A percentile compares a stretch with the other conserved stretches of the same genome.
phyloP scores from a whole-genome alignment of 2,329 filamentous ascomycete genomes.

The Penicillium sp. region DNA sequence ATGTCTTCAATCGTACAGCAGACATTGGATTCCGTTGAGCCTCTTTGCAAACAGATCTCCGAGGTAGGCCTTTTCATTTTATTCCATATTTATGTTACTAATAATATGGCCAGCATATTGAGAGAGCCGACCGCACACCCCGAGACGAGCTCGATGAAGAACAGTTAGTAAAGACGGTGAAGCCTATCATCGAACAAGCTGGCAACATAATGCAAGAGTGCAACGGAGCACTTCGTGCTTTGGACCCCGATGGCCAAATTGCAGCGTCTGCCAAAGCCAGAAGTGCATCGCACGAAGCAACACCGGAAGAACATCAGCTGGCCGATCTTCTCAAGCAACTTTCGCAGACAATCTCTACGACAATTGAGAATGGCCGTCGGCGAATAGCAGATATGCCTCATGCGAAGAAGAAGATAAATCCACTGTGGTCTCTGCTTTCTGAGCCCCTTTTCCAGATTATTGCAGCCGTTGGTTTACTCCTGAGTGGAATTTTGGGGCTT shows the following conservation, averaged over 20 bases:
- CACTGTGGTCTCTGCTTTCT: conserved; percentile 70
- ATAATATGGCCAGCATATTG: conserved; percentile 61
- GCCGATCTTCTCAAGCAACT: conserved; percentile 83
- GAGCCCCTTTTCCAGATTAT: conserved; percentile 77
- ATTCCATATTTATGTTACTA: conserved; percentile 7
- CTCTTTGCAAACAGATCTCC: neutral
- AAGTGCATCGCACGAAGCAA: conserved; percentile 69
- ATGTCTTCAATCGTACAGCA: neutral
- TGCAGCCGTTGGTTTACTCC: neutral
- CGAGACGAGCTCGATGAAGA: conserved; percentile 89
- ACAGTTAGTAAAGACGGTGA: conserved; percentile 78
- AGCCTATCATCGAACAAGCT: conserved; percentile 84
- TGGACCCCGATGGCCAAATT: conserved; percentile 86
- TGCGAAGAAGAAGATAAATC: conserved; percentile 90
- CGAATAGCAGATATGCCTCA: conserved; percentile 88
- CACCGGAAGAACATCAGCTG: conserved; percentile 78
- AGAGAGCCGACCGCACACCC: conserved; percentile 73
- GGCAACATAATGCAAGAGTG: conserved; percentile 78
- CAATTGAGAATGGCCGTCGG: conserved; percentile 83
- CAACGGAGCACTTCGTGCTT: conserved; percentile 79
- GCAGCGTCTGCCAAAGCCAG: conserved; percentile 80
- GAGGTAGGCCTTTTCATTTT: neutral
- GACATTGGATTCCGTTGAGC: neutral
- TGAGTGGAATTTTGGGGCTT: neutral
- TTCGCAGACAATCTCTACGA: conserved; percentile 73